Evolutionary conservation across 495 filamentous ascomycete genomes (phyloP).

Genomic region (Xylaria venustula): DNA sequence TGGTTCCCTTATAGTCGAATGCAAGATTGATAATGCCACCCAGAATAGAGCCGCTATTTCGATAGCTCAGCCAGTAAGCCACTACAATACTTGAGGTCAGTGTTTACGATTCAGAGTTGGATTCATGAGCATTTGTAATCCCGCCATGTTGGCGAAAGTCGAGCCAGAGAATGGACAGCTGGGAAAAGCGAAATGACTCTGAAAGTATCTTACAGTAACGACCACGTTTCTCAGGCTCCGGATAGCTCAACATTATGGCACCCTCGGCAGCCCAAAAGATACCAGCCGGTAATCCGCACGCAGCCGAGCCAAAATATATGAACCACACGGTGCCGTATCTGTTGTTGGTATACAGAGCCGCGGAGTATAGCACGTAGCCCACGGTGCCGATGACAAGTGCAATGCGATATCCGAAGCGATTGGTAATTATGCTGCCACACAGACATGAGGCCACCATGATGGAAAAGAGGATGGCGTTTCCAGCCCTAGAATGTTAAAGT

Average conservation of each 20-base stretch:
- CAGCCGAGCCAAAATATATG: conserved; percentile 23
- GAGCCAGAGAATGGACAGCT: too few species aligned
- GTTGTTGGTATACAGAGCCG: conserved; percentile 26
- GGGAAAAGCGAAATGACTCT: too few species aligned
- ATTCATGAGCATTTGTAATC: too few species aligned
- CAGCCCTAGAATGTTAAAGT: conserved; percentile 3
- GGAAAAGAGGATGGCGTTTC: conserved; percentile 32
- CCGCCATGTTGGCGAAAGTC: too few species aligned
- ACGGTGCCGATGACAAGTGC: conserved; percentile 28
- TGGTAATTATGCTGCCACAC: conserved; percentile 32
- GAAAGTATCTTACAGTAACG: neutral
- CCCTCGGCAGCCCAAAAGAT: conserved; percentile 29
- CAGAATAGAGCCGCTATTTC: too few species aligned
- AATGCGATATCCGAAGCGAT: conserved; percentile 31
- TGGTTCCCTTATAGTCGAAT: too few species aligned
- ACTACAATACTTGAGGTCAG: too few species aligned
- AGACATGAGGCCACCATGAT: conserved; percentile 34
- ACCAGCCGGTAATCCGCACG: conserved; percentile 25
- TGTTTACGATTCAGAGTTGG: too few species aligned
- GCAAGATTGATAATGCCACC: too few species aligned
- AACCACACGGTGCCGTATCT: conserved; percentile 24
- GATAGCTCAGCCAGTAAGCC: too few species aligned
- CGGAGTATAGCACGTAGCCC: conserved; percentile 25
- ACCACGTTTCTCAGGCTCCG: conserved; percentile 16
- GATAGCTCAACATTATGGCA: conserved; percentile 26